Base-by-base conservation (phyloP, 768 basidiomycete species). In the Termitomyces sp. region DNA sequence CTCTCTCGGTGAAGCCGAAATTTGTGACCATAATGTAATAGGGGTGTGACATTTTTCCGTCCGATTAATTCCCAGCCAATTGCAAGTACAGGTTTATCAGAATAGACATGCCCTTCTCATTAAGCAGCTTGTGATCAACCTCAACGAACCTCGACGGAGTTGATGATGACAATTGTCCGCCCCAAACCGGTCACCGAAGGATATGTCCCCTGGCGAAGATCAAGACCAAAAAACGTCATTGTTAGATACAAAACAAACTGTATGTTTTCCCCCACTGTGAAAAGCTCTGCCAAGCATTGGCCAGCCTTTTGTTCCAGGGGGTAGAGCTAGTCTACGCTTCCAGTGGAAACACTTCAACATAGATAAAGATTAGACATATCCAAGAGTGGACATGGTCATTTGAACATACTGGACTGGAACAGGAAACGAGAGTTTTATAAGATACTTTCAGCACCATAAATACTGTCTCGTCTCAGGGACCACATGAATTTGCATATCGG, bases 101-200 rank as follows among this genome's bases (percentile, higher is more conserved):
- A 84, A 61, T 83, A 83, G 30, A 77, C 73, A 14, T 73, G 67
- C 82, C 77, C 54, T 76, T 79, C 58, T 76, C 77, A 34, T 82
- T 77, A 25, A 84, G 75, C 68, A 83, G 68, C 28, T 81, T 77
- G n/a, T 70, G 62, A 3, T 80, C 80, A 2, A 62, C 54, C 25
- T 74, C 62, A 5, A 58, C 62, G 0, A 2, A 62, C 54, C 25
- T 74, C 62, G 6, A 58, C 62, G 0, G 71, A 73, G 62, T 80
- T 82, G 27, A 83, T 28, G 51, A 83, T 63, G 34, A 82, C 44
- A 40, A 79, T 71, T 42, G 71, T 72, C 55, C 81, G 79, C 3
- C 74, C 79, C 14, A 82, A 70, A 14, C 74, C 58, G 11, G 37
- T 50, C 44, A 39, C 32, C 10, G 39, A n/a, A 46, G 21, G 44